Evolutionary conservation across 139 green algal species (phyloP).

Genomic region (Auxenochlorella pyrenoidosa): DNA sequence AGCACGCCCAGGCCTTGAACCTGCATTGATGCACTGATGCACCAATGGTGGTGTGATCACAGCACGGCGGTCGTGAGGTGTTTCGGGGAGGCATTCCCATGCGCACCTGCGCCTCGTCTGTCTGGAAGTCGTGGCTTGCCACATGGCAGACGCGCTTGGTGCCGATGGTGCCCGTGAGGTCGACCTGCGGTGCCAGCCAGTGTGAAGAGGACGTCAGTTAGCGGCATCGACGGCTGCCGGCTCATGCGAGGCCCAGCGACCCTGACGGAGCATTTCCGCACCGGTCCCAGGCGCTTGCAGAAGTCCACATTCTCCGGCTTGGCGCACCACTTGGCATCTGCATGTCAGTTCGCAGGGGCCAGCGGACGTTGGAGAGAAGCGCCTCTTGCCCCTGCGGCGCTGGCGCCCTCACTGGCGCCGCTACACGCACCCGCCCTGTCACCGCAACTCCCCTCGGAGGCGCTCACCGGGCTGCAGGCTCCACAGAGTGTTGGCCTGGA

Average conservation of each 20-base stretch:
- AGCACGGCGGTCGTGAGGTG: too few relatives aligned
- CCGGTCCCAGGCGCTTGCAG: neutral
- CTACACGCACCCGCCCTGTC: neutral
- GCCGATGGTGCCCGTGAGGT: slow-evolving; percentile 25
- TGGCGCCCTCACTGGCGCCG: neutral
- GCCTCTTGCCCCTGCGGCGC: neutral
- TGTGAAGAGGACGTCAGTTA: too few relatives aligned
- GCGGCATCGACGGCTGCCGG: too few relatives aligned
- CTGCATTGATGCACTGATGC: too few relatives aligned
- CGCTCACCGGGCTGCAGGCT: neutral
- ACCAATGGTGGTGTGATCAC: too few relatives aligned
- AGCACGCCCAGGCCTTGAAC: too few relatives aligned
- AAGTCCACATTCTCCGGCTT: neutral
- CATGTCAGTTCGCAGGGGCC: too few relatives aligned
- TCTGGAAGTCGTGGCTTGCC: slow-evolving; percentile 7
- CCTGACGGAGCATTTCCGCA: neutral
- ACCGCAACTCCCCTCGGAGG: neutral
- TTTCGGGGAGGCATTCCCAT: too few relatives aligned
- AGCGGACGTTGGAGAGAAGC: too few relatives aligned
- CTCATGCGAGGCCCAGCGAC: too few relatives aligned
- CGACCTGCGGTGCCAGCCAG: neutral
- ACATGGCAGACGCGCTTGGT: slow-evolving; percentile 40
- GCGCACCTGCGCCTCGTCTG: neutral
- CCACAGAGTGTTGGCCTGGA: neutral
- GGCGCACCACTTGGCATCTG: slow-evolving; percentile 9